These are phyloP conservation scores for Elaeagnus macrophylla DNA, from an alignment of 306 rosid genomes.

Conservation along the genomic window DNA sequence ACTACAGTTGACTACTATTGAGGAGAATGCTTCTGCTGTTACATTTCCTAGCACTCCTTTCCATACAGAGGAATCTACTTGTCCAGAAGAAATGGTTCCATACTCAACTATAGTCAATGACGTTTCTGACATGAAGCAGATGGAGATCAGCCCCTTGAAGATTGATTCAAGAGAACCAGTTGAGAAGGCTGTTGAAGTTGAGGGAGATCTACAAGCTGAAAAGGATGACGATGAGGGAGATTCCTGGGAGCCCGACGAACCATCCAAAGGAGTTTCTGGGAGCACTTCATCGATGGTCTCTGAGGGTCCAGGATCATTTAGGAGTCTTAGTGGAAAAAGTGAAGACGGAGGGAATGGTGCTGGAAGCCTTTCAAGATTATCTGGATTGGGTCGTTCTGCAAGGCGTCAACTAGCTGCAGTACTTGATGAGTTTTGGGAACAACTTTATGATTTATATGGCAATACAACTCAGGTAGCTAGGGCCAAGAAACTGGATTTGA, in stretches of 20 bases:
- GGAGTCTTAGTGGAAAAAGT: slow-evolving; percentile 80
- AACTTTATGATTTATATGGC: slow-evolving; percentile 74
- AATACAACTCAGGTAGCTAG: slow-evolving; percentile 51
- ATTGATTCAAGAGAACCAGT: slow-evolving; percentile 30
- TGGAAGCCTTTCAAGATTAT: slow-evolving; percentile 90
- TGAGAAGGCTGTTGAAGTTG: slow-evolving; percentile 48
- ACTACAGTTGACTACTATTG: slow-evolving; percentile 26
- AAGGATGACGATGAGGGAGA: slow-evolving; percentile 75
- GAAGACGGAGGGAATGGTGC: slow-evolving; percentile 78
- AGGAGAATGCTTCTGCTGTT: slow-evolving; percentile 31
- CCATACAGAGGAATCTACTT: slow-evolving; percentile 29
- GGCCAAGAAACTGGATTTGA: slow-evolving; percentile 54
- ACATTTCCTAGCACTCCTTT: slow-evolving; percentile 27
- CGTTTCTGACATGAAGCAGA: slow-evolving; percentile 30
- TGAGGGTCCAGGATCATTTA: slow-evolving; percentile 86
- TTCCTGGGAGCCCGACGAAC: slow-evolving; percentile 66
- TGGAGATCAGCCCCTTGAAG: slow-evolving; percentile 23
- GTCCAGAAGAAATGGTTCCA: slow-evolving; percentile 31
- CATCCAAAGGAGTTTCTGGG: slow-evolving; percentile 42
- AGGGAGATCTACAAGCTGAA: slow-evolving; percentile 39
- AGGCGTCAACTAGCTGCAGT: slow-evolving; percentile 71
- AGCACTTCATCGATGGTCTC: slow-evolving; percentile 37
- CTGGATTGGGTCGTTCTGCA: slow-evolving; percentile 93
- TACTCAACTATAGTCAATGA: slow-evolving; percentile 33
- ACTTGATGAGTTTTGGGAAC: slow-evolving; percentile 93